phyloP scores from a whole-genome alignment of 768 basidiomycete genomes.

The Serendipita sp. region DNA sequence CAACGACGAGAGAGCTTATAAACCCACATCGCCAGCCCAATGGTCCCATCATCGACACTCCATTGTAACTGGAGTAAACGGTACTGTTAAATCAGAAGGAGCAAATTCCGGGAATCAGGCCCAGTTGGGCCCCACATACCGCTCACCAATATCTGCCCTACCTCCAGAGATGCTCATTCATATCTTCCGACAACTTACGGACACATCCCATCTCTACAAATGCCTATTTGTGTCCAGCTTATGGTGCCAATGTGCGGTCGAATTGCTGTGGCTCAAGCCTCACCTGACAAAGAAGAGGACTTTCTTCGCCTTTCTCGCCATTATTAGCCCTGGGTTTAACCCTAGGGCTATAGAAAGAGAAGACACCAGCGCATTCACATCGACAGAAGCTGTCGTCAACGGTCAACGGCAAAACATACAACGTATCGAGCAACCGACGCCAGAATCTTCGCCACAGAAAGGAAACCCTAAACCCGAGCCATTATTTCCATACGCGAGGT shows the following conservation, averaged over 20 bases:
- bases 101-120: constrained; percentile 13
- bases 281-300: constrained; percentile 51
- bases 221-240: constrained; percentile 68
- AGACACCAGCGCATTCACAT: neutral
- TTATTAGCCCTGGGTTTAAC: constrained; percentile 31
- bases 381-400: neutral
- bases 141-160: constrained; percentile 47
- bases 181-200: constrained; percentile 71
- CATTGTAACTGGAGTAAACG: constrained; percentile 22
- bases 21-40: constrained; percentile 41
- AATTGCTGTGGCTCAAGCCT: constrained; percentile 89
- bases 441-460: neutral
- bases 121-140: constrained; percentile 16
- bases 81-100: constrained; percentile 12
- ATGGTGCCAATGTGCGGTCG: constrained; percentile 94
- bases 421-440: neutral
- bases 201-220: constrained; percentile 54
- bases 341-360: neutral
- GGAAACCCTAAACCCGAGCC: constrained; percentile 26
- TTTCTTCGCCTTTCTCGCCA: constrained; percentile 60
- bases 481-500: constrained; percentile 74
- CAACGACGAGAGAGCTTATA: neutral
- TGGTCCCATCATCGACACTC: constrained; percentile 26
- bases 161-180: constrained; percentile 89
- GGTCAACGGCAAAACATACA: neutral